Evolutionary conservation across 2,329 filamentous ascomycete species (phyloP).

Genomic region (Dryadomyces quercus-mongolicae): DNA sequence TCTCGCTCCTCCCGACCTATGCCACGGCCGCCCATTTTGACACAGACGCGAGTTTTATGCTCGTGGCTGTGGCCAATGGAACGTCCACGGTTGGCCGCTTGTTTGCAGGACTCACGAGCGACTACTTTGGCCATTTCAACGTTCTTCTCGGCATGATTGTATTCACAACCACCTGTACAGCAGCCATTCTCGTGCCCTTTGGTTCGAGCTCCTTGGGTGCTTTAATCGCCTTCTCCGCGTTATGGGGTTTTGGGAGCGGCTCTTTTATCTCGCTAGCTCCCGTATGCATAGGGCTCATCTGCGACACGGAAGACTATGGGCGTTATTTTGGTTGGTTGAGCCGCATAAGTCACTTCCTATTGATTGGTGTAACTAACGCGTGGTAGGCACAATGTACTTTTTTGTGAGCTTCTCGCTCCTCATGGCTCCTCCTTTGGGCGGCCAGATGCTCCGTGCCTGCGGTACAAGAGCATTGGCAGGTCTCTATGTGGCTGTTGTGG

Average conservation of each 20-base stretch:
- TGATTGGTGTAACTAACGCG: neutral
- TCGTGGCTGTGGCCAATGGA: slow-evolving; percentile 30
- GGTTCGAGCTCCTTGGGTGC: neutral
- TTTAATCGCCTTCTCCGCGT: slow-evolving; percentile 29
- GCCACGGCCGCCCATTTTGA: slow-evolving; percentile 23
- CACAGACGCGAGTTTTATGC: slow-evolving; percentile 26
- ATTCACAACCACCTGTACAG: slow-evolving; percentile 26
- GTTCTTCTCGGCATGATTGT: slow-evolving; percentile 24
- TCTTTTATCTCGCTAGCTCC: slow-evolving; percentile 31
- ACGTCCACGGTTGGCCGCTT: slow-evolving; percentile 29
- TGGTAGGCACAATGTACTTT: slow-evolving; percentile 30
- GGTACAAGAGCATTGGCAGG: slow-evolving; percentile 30
- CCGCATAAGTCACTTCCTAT: slow-evolving; percentile 2
- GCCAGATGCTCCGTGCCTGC: slow-evolving; percentile 30
- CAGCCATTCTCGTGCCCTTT: slow-evolving; percentile 30
- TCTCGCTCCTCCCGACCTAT: slow-evolving; percentile 31
- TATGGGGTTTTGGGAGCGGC: slow-evolving; percentile 37
- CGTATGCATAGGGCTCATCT: slow-evolving; percentile 34
- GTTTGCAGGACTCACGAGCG: slow-evolving; percentile 28
- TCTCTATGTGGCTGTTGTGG: slow-evolving; percentile 30
- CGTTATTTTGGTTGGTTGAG: slow-evolving; percentile 20
- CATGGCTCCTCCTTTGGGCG: slow-evolving; percentile 31
- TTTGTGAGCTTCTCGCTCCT: slow-evolving; percentile 32
- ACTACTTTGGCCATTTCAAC: slow-evolving; percentile 32
- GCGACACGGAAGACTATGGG: slow-evolving; percentile 32